Conservation (phyloP, 306 rosid species). For the Cucurbita ficifolia region DNA sequence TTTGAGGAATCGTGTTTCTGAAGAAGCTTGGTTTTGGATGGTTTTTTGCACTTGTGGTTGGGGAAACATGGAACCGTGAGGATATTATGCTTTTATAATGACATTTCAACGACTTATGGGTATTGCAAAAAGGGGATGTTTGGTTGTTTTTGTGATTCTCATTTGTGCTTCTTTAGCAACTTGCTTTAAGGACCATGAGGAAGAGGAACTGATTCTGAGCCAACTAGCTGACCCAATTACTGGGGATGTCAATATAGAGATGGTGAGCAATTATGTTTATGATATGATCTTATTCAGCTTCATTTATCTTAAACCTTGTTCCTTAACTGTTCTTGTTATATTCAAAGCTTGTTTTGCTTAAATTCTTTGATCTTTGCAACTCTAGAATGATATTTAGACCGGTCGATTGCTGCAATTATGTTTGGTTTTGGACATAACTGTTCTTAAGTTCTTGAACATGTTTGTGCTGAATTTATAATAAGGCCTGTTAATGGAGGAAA, state of each 20-base stretch:
- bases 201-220: slow-evolving; percentile 29
- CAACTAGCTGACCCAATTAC: slow-evolving; percentile 43
- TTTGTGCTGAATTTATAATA: neutral
- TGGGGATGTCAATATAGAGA: slow-evolving; percentile 32
- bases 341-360: neutral
- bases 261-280: slow-evolving; percentile 38
- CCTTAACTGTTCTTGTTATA: neutral
- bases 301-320: neutral
- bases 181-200: slow-evolving; percentile 26
- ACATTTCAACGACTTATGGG: slow-evolving; percentile 31
- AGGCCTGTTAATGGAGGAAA: neutral
- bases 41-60: slow-evolving; percentile 16
- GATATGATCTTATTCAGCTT: neutral
- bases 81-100: slow-evolving; percentile 29
- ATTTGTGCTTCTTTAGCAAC: slow-evolving; percentile 19
- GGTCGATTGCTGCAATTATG: neutral
- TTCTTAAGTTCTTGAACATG: neutral
- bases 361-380: neutral
- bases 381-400: neutral
- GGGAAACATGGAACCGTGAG: slow-evolving; percentile 37
- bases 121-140: slow-evolving; percentile 31
- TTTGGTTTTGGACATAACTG: neutral
- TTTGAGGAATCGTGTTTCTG: slow-evolving; percentile 11
- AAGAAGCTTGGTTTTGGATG: slow-evolving; percentile 17
- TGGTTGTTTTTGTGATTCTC: slow-evolving; percentile 38